Evolutionary conservation across 768 basidiomycete genomes (phyloP).

Genomic region (Pleurotus salmoneostramineus): DNA sequence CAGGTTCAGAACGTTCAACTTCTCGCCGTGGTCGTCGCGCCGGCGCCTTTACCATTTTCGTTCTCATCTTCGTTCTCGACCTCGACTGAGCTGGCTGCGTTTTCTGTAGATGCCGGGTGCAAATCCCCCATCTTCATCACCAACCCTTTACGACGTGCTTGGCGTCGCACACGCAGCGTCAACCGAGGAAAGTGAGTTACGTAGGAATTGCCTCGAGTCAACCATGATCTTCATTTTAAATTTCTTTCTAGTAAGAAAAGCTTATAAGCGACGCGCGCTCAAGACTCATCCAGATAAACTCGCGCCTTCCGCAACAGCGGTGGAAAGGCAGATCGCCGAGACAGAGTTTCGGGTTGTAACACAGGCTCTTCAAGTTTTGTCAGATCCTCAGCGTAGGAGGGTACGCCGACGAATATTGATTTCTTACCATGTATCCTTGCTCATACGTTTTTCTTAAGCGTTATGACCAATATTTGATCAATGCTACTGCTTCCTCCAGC

Average conservation of each 20-base stretch:
- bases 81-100: neutral
- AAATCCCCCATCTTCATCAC: neutral
- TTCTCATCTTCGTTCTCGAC: neutral
- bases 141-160: slow-evolving; percentile 17
- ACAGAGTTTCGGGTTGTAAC: slow-evolving; percentile 53
- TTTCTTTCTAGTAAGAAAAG: slow-evolving; percentile 50
- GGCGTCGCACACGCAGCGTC: slow-evolving; percentile 15
- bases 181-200: slow-evolving; percentile 18
- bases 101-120: neutral
- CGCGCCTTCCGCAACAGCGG: slow-evolving; percentile 44
- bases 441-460: neutral
- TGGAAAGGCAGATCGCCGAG: slow-evolving; percentile 50
- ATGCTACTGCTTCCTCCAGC: neutral
- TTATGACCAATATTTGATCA: neutral
- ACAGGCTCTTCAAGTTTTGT: slow-evolving; percentile 55
- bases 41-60: neutral
- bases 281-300: slow-evolving; percentile 73
- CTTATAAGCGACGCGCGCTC: slow-evolving; percentile 62
- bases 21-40: neutral
- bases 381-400: slow-evolving; percentile 51
- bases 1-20: no score
- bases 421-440: neutral
- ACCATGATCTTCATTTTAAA: neutral
- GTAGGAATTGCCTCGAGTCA: neutral
- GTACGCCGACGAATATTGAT: slow-evolving; percentile 26